Conservation (phyloP, 176 grass and related monocot species). For the Oryza officinalis region DNA sequence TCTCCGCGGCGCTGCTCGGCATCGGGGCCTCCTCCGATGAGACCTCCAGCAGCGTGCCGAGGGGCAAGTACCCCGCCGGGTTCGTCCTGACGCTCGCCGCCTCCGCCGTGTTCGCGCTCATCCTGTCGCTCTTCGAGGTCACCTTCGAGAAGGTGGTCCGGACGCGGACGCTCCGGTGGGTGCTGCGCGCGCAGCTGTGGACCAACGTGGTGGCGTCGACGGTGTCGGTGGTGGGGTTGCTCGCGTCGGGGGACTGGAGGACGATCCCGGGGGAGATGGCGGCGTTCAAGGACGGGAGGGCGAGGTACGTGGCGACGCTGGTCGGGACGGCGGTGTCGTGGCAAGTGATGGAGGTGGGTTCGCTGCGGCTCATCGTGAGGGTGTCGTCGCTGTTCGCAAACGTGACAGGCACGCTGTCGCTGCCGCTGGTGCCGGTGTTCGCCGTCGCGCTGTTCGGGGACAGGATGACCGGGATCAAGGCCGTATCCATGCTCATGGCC, state of each 20-base stretch:
- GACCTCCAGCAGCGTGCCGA: constrained; percentile 37
- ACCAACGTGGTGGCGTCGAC: constrained; percentile 34
- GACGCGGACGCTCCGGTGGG: constrained; percentile 35
- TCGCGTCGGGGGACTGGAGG: constrained; percentile 58
- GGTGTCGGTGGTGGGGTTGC: constrained; percentile 44
- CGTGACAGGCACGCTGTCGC: constrained; percentile 60
- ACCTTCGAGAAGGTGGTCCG: constrained; percentile 59
- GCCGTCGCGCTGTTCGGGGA: constrained; percentile 78
- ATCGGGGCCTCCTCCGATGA: constrained; percentile 44
- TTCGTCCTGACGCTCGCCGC: constrained; percentile 67
- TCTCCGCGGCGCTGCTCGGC: constrained; percentile 66
- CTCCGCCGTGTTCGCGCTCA: constrained; percentile 56
- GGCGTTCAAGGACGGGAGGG: constrained; percentile 47
- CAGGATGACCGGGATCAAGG: constrained; percentile 71
- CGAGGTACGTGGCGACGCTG: constrained; percentile 64
- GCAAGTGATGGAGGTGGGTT: constrained; percentile 53
- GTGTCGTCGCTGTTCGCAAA: constrained; percentile 88
- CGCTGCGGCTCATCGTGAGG: constrained; percentile 41
- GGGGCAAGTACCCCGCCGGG: constrained; percentile 53
- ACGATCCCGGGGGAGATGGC: constrained; percentile 52
- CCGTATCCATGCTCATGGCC: constrained; percentile 72
- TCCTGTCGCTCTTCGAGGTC: constrained; percentile 63
- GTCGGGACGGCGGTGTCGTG: constrained; percentile 54
- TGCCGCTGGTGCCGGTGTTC: constrained; percentile 73
- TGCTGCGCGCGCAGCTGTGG: constrained; percentile 46